Evolutionary conservation across 2,329 filamentous ascomycete species (phyloP), one percentile per base, ranked within the genome.

Genomic region (Sclerotinia minor): DNA sequence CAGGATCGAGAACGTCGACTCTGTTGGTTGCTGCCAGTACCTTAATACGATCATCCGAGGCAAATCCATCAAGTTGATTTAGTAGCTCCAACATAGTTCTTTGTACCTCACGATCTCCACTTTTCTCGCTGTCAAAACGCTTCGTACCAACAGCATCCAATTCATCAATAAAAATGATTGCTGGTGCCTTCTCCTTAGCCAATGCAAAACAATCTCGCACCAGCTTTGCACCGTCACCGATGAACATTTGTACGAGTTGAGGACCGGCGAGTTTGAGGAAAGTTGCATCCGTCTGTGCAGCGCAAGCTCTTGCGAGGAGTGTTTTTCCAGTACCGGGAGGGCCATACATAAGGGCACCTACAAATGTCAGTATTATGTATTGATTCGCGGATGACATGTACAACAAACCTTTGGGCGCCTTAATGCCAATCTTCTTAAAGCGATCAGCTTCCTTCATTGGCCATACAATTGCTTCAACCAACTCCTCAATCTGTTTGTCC

Each of bases 391-490:
- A 1, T 3, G 44, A 64, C 73, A 80, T 68, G 60, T 41, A 63
- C 47, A 67, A 75, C 81, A 70, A 87, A 97, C 95, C 95, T 83
- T 99, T 99, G 19, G 95, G 95, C 52, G 95, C 94, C 83, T 99
- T 99, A 84, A 99, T 99, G 74, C 95, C 95, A 76, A 99, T 97
- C 86, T 97, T 98, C 86, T 97, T 98, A 84, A 99, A 99, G 26
- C 94, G 88, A 75, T 99, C 96, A 1, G 95, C 94, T 82, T 99
- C 94, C 86, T 98, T 98, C 95, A 99, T 99, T 2, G 95, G 95
- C 94, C 94, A 98, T 41, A 99, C 95, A 61, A 99, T 95, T 67
- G 95, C 95, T 82, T 99, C 95, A 11, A 99, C 94, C 66, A 99
- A 86, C 82, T 99, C 96, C 79, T 97, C 94, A 77, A 99, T 99